Evolutionary conservation across 768 basidiomycete genomes (phyloP), one percentile per base, ranked within the genome.

Genomic region (Tulasnella sp.): DNA sequence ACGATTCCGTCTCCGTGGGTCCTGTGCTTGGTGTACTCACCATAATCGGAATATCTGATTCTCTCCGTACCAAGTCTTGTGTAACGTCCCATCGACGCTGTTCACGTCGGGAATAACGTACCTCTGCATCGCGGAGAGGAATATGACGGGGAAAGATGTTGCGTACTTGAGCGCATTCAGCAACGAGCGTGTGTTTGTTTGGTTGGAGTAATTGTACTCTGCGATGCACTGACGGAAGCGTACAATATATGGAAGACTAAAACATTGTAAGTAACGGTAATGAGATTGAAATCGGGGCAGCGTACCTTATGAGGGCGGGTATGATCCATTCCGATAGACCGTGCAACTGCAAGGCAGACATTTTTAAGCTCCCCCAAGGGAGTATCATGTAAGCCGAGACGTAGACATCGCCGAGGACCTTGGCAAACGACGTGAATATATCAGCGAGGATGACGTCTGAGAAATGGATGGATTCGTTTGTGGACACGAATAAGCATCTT

Each of bases 111-210:
- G 70, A 21, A 80, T 72, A 14, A 86, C 80, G 34, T 80, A 71
- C 56, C 84, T 77, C 67, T 97, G 94, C 15, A 88, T 84, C 17
- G 94, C 93, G 60, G 91, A 93, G 31, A 99, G 76, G 65, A 84
- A 83, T 60, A 99, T 97, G 41, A 97, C 91, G 14, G 96, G 96
- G 68, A 99, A 96, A 0, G 96, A 83, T 14, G 92, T 84, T 1
- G 91, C 90, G 67, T 99, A 99, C 75, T 99, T 99, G 59, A 93
- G 66, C 0, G 93, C 94, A 68, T 98, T 99, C 70, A 78, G 80
- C 19, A 98, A 72, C 1, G 90, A 84, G 34, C 86, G 81, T 21
- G 75, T 75, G 60, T 78, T 83, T 35, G 74, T 63, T 84, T 86
- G 17, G 73, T 69, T 31, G 74, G 79, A 59, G 75, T 75, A 60